Conservation (phyloP, 306 rosid species). For the Corylus americana region DNA sequence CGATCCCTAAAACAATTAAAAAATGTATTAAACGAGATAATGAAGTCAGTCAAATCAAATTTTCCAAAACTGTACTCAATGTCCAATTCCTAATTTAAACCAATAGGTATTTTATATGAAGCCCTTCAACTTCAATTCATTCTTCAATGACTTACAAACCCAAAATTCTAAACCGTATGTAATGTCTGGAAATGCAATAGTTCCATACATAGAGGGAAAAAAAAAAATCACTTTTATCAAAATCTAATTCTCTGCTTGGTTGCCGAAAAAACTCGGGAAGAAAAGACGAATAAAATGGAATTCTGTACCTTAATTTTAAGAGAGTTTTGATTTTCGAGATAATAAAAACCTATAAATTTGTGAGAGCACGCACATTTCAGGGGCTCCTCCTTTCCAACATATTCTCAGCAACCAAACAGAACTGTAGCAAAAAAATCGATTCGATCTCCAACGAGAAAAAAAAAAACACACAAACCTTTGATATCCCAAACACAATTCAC, state of each 20-base stretch:
- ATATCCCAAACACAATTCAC: background rate
- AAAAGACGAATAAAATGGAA: background rate
- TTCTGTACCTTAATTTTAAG: background rate
- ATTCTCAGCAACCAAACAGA: constrained; percentile 2
- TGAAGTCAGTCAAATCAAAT: background rate
- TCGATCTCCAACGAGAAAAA: background rate
- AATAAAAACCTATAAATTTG: background rate
- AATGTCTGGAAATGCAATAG: background rate
- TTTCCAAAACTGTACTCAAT: background rate
- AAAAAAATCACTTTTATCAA: background rate
- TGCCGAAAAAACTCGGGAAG: background rate
- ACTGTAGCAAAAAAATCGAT: background rate
- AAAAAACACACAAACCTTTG: background rate
- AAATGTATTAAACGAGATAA: constrained; percentile 22
- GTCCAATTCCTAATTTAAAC: background rate
- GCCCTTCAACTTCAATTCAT: background rate
- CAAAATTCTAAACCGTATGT: background rate
- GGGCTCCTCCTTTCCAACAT: background rate
- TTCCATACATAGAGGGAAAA: background rate
- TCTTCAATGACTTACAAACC: background rate
- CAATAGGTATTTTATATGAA: background rate
- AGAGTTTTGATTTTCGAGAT: background rate
- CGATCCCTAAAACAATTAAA: constrained; percentile 36
- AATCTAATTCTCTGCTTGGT: background rate
- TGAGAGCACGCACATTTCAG: background rate